phyloP scores from a whole-genome alignment of 2,329 filamentous ascomycete genomes.

The Hymenoscyphus linearis region DNA sequence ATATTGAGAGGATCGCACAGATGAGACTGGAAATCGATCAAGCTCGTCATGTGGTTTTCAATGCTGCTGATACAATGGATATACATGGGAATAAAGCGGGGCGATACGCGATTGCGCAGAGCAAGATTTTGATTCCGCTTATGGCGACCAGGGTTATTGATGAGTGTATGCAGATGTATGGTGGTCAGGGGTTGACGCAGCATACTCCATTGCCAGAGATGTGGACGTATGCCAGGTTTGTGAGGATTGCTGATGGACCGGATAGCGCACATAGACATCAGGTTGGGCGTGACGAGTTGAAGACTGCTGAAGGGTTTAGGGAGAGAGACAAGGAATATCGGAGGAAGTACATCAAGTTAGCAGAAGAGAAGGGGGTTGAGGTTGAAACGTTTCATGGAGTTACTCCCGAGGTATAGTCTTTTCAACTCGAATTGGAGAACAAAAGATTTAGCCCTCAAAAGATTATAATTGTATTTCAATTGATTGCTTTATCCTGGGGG shows the following conservation, averaged over 20 bases:
- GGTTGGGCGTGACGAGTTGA: conserved; percentile 38
- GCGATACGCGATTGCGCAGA: conserved; percentile 37
- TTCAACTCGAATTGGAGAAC: not conserved
- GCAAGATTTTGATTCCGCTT: conserved; percentile 39
- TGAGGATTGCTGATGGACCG: conserved; percentile 38
- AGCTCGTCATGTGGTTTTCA: conserved; percentile 37
- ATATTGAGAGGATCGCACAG: conserved; percentile 37
- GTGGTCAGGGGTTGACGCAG: conserved; percentile 38
- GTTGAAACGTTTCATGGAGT: conserved; percentile 16
- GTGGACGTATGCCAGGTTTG: conserved; percentile 39
- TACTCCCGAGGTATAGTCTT: conserved; percentile 7
- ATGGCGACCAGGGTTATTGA: conserved; percentile 37
- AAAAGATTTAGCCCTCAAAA: too few species aligned
- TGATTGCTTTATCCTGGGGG: too few species aligned
- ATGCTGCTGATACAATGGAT: conserved; percentile 39
- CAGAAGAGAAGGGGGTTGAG: conserved; percentile 10
- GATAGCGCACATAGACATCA: conserved; percentile 39
- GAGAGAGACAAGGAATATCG: conserved; percentile 34
- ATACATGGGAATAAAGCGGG: conserved; percentile 37
- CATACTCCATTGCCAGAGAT: conserved; percentile 38
- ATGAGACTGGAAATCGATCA: conserved; percentile 39
- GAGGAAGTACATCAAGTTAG: conserved; percentile 19
- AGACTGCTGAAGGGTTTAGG: conserved; percentile 34
- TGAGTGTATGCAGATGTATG: conserved; percentile 40
- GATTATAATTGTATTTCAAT: too few species aligned